Evolutionary conservation across 176 grass and related monocot species (phyloP).

Genomic region (Canna indica): DNA sequence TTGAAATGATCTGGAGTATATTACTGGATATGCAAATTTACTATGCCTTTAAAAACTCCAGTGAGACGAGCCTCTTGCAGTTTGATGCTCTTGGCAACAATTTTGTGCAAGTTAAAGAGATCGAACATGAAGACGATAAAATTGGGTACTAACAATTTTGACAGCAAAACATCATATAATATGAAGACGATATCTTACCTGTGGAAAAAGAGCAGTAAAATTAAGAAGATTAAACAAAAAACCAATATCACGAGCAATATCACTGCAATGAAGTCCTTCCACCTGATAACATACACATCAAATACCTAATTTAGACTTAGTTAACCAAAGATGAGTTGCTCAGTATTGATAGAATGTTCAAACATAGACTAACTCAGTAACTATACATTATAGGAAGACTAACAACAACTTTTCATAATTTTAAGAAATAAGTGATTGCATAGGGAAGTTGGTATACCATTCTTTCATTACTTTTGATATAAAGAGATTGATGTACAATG

Average conservation of each 20-base stretch:
- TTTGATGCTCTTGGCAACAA: no score
- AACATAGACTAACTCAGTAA: no score
- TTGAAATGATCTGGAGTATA: no score
- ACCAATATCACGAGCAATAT: slow-evolving; percentile 24
- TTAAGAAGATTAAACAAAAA: slow-evolving; percentile 24
- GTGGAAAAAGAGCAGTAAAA: slow-evolving; percentile 29
- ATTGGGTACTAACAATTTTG: no score
- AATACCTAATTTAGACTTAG: no score
- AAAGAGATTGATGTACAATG: slow-evolving; percentile 27
- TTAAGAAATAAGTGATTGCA: slow-evolving; percentile 4
- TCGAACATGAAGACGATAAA: no score
- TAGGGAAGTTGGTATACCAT: slow-evolving; percentile 22
- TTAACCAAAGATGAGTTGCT: neutral
- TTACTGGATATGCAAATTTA: no score
- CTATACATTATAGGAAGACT: no score
- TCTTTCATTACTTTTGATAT: slow-evolving; percentile 25
- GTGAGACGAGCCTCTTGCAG: neutral
- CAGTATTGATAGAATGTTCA: no score
- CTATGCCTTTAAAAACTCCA: no score
- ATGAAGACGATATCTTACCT: slow-evolving; percentile 23
- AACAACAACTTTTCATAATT: neutral
- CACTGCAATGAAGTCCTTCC: slow-evolving; percentile 26
- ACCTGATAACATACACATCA: slow-evolving; percentile 24
- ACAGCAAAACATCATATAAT: neutral
- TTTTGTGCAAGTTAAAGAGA: no score